phyloP scores from a whole-genome alignment of 495 filamentous ascomycete species.

The Paragyromitra xinjiangensis region DNA sequence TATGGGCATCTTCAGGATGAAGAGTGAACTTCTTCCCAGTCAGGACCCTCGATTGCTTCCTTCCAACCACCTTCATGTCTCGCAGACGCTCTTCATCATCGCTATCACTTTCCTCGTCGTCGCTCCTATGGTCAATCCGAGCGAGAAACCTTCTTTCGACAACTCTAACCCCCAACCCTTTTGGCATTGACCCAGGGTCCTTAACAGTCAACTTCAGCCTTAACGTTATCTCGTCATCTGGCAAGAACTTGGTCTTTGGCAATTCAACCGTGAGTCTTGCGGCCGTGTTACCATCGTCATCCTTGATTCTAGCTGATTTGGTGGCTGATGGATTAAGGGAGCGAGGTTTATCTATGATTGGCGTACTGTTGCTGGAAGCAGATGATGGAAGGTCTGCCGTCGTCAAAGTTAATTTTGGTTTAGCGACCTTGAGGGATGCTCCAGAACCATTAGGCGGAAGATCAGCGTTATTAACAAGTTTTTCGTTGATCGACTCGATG shows the following conservation, averaged over 20 bases:
- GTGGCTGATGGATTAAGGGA: conserved; percentile 43
- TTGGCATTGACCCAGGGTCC: conserved; percentile 47
- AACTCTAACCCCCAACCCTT: conserved; percentile 50
- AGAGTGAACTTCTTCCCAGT: conserved; percentile 47
- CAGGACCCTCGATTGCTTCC: conserved; percentile 51
- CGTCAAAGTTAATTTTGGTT: conserved; percentile 56
- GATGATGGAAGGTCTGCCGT: conserved; percentile 53
- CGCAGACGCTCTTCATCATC: conserved; percentile 30
- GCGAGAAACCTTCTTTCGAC: conserved; percentile 50
- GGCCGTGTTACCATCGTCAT: conserved; percentile 53
- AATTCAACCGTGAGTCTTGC: conserved; percentile 55
- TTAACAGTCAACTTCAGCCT: conserved; percentile 44
- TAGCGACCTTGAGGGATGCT: conserved; percentile 36
- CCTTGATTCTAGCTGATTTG: conserved; percentile 44
- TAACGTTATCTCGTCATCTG: conserved; percentile 52
- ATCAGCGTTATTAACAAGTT: conserved; percentile 1
- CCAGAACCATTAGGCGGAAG: conserved; percentile 6
- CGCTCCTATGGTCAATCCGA: conserved; percentile 16
- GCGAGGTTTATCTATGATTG: conserved; percentile 52
- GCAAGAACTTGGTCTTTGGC: conserved; percentile 53
- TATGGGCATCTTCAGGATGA: conserved; percentile 29
- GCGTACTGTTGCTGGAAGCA: conserved; percentile 55
- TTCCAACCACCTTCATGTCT: conserved; percentile 44
- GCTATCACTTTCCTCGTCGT: conserved; percentile 31
- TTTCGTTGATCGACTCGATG: conserved; percentile 33